Evolutionary conservation across 257 asterid species (phyloP), one percentile per base, ranked within the genome.

Genomic region (Capsicum chinense): DNA sequence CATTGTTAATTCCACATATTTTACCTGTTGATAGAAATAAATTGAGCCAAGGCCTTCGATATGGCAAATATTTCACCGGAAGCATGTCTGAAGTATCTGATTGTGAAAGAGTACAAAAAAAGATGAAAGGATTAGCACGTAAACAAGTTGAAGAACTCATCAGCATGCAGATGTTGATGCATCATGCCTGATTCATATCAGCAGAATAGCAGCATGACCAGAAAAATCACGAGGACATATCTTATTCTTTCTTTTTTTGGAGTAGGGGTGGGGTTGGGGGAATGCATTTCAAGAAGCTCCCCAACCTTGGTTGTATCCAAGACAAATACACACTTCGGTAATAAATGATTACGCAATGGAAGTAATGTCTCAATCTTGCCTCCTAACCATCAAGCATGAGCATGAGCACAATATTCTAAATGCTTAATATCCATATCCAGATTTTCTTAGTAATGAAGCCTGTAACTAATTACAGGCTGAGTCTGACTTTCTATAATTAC

Each of bases 1-100:
- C 81, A 52, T 56, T 14, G 26, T 14, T 39, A 76, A 76, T 52
- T 56, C 63, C 63, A 26, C 48, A 76, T 50, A 52, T 50, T 19
- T 76, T 76, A 94, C 99, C 94, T 92, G 91, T 95, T 95, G 83
- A 94, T 86, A 50, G 96, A 93, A 86, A 95, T 71, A 71, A 94
- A 93, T 86, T 88, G 93, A 47, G 99, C 98, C 85, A 95, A 82
- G 33, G 95, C 89, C 79, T 88, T 95, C 8, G 99, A 95, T 88
- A 95, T 83, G 57, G 96, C 97, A 86, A 86, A 89, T 71, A 92
- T 91, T 85, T 95, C 98, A 62, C 99, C 98, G 44, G 99, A 93
- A 73, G 98, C 99, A 66, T 95, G 99, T 85, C 92, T 90, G 81
- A 95, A 92, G 87, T 95, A 95, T 84, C 99, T 95, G 92, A 84